Base-by-base conservation (phyloP, 169 alveolate species). In the Neospora caninum region DNA sequence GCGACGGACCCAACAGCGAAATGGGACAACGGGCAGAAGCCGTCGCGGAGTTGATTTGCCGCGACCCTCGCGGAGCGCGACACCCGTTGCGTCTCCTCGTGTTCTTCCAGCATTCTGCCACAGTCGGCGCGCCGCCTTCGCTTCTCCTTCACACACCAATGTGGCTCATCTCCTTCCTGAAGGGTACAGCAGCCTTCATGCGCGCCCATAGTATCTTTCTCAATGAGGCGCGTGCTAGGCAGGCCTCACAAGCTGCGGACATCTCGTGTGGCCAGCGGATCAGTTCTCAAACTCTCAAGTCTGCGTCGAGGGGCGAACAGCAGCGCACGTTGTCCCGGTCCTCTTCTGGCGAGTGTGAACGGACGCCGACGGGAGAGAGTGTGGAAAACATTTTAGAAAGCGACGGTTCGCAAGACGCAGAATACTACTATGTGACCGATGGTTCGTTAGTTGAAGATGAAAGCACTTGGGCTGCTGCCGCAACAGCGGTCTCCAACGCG, bases 91-190 rank as follows among this genome's bases (percentile, higher is more conserved):
- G 89, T 49, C 89, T 82, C 43, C 64, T 82, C 54, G 67, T 82
- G 64, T 41, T 82, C 54, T 82, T 82, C 36, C 89, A 41, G 20
- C 89, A 42, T 16, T 25, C 69, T 7, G 25, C 34, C 64, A 36
- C 41, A 6, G 39, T 34, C 34, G 67, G 89, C 4, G 53, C 89
- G 58, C 43, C 92, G 45, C 95, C 95, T 42, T 84, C 83, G 22
- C 88, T 93, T 88, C 95, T 93, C 38, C 83, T 93, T 53, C 95
- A 93, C 64, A 49, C 95, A 22, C 93, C 95, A 22, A 84, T 67
- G 87, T 93, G 95, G 95, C 58, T 93, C 36, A 93, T 93, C 43
- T 93, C 95, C 0, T 82, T 82, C 89, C 89, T 82, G 69, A 82
- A 82, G 41, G 89, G 64, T 41, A 38, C 89, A 1, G 89, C 89